A percentile compares a stretch with the other conserved stretches of the same genome.
Conservation (phyloP, 331 rosid genomes). For the Acacia concinna region DNA sequence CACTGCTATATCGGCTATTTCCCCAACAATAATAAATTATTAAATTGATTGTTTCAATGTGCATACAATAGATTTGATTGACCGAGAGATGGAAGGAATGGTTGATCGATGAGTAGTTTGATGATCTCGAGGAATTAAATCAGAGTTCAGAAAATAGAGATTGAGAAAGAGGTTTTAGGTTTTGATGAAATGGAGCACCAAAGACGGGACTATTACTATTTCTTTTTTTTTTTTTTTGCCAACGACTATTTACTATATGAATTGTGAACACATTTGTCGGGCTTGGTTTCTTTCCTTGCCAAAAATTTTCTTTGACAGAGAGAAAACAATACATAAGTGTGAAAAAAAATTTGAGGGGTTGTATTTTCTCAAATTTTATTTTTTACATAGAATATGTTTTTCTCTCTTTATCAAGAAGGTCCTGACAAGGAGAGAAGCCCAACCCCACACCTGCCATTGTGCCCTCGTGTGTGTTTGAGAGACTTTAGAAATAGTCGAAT, state of each 20-base stretch:
- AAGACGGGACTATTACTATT: slow-evolving; percentile 43
- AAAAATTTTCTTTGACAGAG: no score
- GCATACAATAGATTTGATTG: slow-evolving; percentile 37
- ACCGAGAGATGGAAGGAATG: slow-evolving; percentile 37
- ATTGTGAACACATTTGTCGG: no score
- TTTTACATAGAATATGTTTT: no score
- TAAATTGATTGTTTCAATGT: neutral
- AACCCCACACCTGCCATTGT: slow-evolving; percentile 29
- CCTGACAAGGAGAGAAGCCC: no score
- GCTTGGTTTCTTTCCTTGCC: no score
- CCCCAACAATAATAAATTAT: neutral
- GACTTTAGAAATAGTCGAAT: slow-evolving; percentile 29
- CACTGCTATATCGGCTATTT: no score
- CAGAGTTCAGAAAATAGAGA: neutral
- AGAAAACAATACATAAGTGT: no score
- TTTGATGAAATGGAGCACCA: slow-evolving; percentile 43
- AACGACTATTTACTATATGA: slow-evolving; percentile 16
- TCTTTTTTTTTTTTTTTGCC: no score
- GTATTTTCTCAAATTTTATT: no score
- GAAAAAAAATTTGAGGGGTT: no score
- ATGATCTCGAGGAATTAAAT: slow-evolving; percentile 51
- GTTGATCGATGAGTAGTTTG: slow-evolving; percentile 42
- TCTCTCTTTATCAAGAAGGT: no score
- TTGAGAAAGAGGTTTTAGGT: neutral
- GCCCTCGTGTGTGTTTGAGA: slow-evolving; percentile 35